Base-by-base conservation (phyloP, 2,329 filamentous ascomycete species). In the Neospermospora avenae region DNA sequence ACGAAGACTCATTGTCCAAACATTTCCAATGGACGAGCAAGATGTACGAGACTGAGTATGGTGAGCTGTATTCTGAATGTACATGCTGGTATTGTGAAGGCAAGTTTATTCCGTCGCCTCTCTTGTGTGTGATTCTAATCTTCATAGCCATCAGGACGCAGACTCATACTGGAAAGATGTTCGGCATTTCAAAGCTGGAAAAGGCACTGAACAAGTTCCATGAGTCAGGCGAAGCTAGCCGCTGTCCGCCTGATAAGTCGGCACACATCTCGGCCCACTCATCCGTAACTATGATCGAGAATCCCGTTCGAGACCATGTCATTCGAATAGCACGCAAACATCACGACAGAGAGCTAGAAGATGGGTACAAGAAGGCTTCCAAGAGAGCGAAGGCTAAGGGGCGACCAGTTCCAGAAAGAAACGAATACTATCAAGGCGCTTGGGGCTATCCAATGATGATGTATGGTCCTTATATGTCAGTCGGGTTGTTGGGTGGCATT, bases 61-160 rank as follows among this genome's bases (percentile, higher is more conserved):
- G 77, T 16, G 81, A 87, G 54, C 81, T 90, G 4, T 96, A 93
- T 71, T 87, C 83, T 1, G 87, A 89, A 72, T 93, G 90, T 68
- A 89, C 85, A 0, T 93, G 90, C 73, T 93, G 89, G 89, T 91
- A 93, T 72, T 96, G 91, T 74, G 90, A 95, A 73, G 81, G 77
- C 76, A 59, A 41, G 65, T 71, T 2, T 22, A 20, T 18, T 28
- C 18, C 53, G 28, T 31, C 35, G 24, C 44, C 28, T 42, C 20
- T 55, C 10, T 2, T 10, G 28, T 6, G 8, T 8, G 42, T 7
- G 4, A 24, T 10, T 20, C 48, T 45, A 46, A 55, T 25, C 16
- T 16, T 4, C 13, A n/a, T 31, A 67, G 68, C 85, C 4, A 81
- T 87, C 56, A 84, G 88, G 35, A 77, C 83, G 45, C 75, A 80